These are phyloP conservation scores for Xylaria curta DNA, from an alignment of 495 filamentous ascomycete genomes.

Conservation along the genomic window DNA sequence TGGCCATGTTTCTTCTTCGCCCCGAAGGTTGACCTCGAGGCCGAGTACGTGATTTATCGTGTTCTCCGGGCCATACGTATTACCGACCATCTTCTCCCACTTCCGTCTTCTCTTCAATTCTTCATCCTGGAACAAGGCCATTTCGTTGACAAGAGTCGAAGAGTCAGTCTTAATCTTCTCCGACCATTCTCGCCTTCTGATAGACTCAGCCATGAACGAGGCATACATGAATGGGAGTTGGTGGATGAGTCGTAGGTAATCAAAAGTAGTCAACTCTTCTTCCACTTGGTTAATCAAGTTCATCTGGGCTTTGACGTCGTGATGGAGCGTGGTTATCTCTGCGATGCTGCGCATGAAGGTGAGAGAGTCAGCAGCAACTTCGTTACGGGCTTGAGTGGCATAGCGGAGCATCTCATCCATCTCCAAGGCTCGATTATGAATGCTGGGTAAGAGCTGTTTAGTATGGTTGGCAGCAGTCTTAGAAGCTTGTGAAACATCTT, in stretches of 20 bases:
- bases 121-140: conserved; percentile 88
- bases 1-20: conserved; percentile 83
- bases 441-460: conserved; percentile 81
- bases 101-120: conserved; percentile 86
- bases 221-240: conserved; percentile 89
- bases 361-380: conserved; percentile 62
- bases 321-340: conserved; percentile 72
- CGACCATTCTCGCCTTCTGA: conserved; percentile 86
- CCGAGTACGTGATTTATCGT: conserved; percentile 65
- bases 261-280: conserved; percentile 73
- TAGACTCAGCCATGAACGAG: conserved; percentile 81
- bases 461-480: conserved; percentile 88
- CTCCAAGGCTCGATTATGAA: conserved; percentile 72
- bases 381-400: conserved; percentile 66
- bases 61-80: conserved; percentile 52
- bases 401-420: conserved; percentile 75
- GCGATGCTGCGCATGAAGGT: conserved; percentile 82
- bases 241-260: conserved; percentile 74
- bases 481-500: conserved; percentile 79
- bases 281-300: conserved; percentile 70
- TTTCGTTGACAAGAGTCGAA: conserved; percentile 84
- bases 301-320: conserved; percentile 72
- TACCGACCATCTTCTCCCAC: conserved; percentile 84
- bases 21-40: conserved; percentile 83
- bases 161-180: conserved; percentile 88